Percentiles rank a stretch among this genome's conserved stretches.
These are phyloP conservation scores for Oropetium thomaeum DNA, from an alignment of 176 grass and related monocot species.

Conservation along the genomic window DNA sequence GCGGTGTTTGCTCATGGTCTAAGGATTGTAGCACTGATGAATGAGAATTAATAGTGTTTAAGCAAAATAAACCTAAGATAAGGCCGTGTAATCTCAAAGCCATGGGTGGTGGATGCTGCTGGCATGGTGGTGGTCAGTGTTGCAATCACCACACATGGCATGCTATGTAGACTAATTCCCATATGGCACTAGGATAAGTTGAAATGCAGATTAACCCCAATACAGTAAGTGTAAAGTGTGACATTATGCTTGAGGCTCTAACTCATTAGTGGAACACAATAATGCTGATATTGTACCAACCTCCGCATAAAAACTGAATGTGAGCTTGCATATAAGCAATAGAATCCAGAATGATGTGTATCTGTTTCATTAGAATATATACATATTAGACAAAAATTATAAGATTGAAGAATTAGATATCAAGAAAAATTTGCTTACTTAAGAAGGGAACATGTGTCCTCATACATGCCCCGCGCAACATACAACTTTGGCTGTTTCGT, in stretches of 20 bases:
- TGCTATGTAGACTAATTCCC: too few relatives aligned
- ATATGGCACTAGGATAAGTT: background rate
- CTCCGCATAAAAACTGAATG: constrained; percentile 99
- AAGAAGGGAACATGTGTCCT: constrained; percentile 74
- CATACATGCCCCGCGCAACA: constrained; percentile 94
- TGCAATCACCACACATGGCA: background rate
- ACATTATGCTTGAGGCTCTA: background rate
- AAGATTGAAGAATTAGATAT: constrained; percentile 14
- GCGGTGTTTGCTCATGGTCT: too few relatives aligned
- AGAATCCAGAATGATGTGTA: constrained; percentile 95
- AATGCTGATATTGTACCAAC: constrained; percentile 37
- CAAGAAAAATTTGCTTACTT: constrained; percentile 54
- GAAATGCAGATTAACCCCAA: background rate
- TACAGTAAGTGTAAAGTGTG: background rate
- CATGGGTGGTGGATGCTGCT: background rate
- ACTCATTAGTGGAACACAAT: background rate
- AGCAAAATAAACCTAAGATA: background rate
- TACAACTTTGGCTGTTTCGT: constrained; percentile 79
- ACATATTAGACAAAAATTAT: constrained; percentile 9
- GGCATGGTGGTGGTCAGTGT: background rate
- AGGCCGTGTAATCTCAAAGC: background rate
- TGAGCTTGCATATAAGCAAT: constrained; percentile 92
- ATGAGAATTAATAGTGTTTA: background rate
- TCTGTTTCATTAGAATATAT: constrained; percentile 41
- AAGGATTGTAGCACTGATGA: background rate